A percentile compares a stretch with the other conserved stretches of the same genome.
Conservation (phyloP, 2,329 filamentous ascomycete genomes). For the Scedosporium apiospermum region DNA sequence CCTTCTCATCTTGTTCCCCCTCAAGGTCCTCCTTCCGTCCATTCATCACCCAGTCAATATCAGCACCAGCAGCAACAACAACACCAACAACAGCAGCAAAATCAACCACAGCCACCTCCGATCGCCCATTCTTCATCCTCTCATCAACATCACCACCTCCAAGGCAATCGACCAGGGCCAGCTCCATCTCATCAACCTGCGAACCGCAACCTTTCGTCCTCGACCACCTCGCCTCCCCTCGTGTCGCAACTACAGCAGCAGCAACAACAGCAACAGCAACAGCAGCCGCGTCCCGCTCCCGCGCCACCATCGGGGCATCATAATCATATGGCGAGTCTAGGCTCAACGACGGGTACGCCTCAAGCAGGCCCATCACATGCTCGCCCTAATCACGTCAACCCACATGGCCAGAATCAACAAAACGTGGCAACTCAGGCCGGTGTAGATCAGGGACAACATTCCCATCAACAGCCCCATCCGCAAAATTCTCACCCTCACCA, state of each 20-base stretch:
- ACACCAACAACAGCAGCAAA: background rate
- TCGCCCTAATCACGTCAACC: background rate
- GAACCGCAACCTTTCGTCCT: background rate
- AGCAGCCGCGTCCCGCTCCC: background rate
- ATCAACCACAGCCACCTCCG: background rate
- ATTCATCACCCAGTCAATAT: background rate
- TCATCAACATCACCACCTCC: background rate
- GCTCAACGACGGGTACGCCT: background rate
- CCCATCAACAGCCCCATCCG: background rate
- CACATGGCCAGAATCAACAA: background rate
- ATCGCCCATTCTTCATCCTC: background rate
- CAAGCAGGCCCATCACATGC: background rate
- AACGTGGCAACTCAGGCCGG: background rate
- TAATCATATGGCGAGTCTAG: background rate
- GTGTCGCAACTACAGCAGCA: background rate
- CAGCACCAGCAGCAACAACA: background rate
- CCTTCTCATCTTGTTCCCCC: background rate
- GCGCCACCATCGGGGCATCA: background rate
- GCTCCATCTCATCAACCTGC: background rate
- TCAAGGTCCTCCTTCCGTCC: background rate
- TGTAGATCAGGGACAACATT: background rate
- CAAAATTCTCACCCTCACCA: background rate
- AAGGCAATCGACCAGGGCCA: background rate
- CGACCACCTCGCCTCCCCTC: background rate
- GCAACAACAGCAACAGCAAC: constrained; percentile 1